A percentile compares a stretch with the other conserved stretches of the same genome.
Conservation (phyloP, 768 basidiomycete genomes). For the Termitomyces sp. region DNA sequence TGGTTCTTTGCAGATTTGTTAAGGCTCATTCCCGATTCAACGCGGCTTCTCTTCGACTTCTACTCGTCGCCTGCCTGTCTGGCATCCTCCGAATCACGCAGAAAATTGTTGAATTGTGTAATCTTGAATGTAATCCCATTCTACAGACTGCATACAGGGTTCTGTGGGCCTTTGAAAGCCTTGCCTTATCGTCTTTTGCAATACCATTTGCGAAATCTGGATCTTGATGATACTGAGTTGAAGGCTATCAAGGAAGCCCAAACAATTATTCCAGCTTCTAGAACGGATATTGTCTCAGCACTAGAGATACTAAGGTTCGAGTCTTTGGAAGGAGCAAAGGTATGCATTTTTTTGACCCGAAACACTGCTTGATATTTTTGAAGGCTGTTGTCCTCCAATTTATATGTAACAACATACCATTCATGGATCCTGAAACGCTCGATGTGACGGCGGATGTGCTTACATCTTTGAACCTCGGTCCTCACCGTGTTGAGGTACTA, state of each 20-base stretch:
- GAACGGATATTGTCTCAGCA: conserved; percentile 32
- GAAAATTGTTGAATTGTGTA: conserved; percentile 37
- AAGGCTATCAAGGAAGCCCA: conserved; percentile 19
- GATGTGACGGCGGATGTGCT: conserved; percentile 16
- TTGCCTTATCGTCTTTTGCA: conserved; percentile 38
- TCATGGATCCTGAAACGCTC: conserved; percentile 18
- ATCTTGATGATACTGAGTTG: conserved; percentile 33
- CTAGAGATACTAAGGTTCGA: conserved; percentile 36
- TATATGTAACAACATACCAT: conserved; percentile 21
- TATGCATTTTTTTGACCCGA: conserved; percentile 14
- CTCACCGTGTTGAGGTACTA: conserved; percentile 15
- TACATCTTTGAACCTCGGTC: conserved; percentile 15
- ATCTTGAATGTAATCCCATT: conserved; percentile 29
- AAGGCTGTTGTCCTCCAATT: conserved; percentile 28
- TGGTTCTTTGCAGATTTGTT: conserved; percentile 49
- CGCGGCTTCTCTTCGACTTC: conserved; percentile 38
- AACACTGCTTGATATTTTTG: background rate
- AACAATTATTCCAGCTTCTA: conserved; percentile 19
- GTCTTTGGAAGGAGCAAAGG: conserved; percentile 29
- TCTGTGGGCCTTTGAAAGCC: conserved; percentile 28
- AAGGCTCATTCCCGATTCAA: conserved; percentile 36
- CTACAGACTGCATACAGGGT: conserved; percentile 22
- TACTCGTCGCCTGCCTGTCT: conserved; percentile 37
- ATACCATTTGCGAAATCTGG: conserved; percentile 37
- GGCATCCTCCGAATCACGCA: conserved; percentile 28